A percentile compares a stretch with the other conserved stretches of the same genome.
These are phyloP conservation scores for Heterobasidion annosum DNA, from an alignment of 1,284 basidiomycete genomes.

Conservation along the genomic window DNA sequence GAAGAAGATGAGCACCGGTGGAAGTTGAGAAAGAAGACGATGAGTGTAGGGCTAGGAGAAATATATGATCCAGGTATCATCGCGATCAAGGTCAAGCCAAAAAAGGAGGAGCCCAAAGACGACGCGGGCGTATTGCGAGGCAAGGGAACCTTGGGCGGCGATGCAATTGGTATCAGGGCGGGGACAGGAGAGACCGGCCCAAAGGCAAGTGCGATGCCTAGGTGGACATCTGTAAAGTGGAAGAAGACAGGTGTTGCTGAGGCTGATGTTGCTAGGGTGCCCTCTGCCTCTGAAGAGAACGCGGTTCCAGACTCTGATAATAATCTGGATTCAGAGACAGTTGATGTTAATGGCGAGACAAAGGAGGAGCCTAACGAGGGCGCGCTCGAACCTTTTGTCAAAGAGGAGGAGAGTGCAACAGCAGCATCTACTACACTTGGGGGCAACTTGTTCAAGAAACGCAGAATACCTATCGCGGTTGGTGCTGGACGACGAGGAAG, in stretches of 20 bases:
- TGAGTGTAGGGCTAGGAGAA: constrained; percentile 49
- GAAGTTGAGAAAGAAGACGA: constrained; percentile 57
- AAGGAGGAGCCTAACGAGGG: not conserved
- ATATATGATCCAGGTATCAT: constrained; percentile 67
- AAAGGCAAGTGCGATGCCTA: constrained; percentile 16
- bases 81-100: constrained; percentile 50
- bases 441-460: constrained; percentile 31
- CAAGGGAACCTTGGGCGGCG: not conserved
- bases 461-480: constrained; percentile 25
- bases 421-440: constrained; percentile 8
- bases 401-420: constrained; percentile 10
- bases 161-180: not conserved
- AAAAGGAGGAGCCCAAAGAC: constrained; percentile 24
- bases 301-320: not conserved
- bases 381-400: not conserved
- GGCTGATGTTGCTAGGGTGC: not conserved
- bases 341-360: no score
- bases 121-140: not conserved
- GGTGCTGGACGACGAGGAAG: constrained; percentile 21
- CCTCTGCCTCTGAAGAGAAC: not conserved
- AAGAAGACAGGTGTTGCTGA: constrained; percentile 20
- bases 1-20: constrained; percentile 52
- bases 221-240: constrained; percentile 31
- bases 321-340: no score
- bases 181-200: not conserved